Evolutionary conservation across 495 filamentous ascomycete genomes (phyloP).

Genomic region (Aspergillus hancockii): DNA sequence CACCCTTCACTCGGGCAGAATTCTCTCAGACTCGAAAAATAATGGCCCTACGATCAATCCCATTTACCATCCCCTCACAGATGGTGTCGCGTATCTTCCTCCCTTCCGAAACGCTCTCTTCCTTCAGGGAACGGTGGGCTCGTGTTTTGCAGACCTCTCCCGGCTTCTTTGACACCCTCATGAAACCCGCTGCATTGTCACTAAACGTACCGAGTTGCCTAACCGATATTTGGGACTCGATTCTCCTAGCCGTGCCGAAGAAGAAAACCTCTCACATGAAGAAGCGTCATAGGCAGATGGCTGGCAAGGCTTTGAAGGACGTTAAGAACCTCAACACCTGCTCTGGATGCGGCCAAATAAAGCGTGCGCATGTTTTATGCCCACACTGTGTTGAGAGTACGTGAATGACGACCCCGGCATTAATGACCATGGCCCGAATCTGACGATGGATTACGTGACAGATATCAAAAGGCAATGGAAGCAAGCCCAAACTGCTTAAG

Average conservation of each 20-base stretch:
- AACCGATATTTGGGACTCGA: constrained; percentile 83
- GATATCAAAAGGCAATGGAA: constrained; percentile 38
- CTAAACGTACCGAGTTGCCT: constrained; percentile 59
- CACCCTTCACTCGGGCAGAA: background rate
- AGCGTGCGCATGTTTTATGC: constrained; percentile 86
- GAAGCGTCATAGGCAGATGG: constrained; percentile 88
- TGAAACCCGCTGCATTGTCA: constrained; percentile 29
- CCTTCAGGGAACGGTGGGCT: constrained; percentile 17
- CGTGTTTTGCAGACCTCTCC: constrained; percentile 19
- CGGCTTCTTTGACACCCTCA: constrained; percentile 21
- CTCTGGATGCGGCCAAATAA: constrained; percentile 80
- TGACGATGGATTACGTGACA: constrained; percentile 10
- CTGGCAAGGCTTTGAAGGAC: constrained; percentile 90
- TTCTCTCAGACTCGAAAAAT: background rate
- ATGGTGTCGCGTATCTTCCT: constrained; percentile 15
- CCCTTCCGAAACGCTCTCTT: constrained; percentile 16
- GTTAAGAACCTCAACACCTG: constrained; percentile 83
- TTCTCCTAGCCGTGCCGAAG: constrained; percentile 93
- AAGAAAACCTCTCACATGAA: constrained; percentile 99
- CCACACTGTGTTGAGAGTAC: constrained; percentile 76
- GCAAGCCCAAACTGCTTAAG: constrained; percentile 24
- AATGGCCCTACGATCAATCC: constrained; percentile 24
- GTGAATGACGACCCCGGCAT: constrained; percentile 10
- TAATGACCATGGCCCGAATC: background rate
- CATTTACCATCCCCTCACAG: constrained; percentile 18